A percentile compares a stretch with the other conserved stretches of the same genome.
phyloP scores from a whole-genome alignment of 495 filamentous ascomycete species.

The Haplographium delicatum region DNA sequence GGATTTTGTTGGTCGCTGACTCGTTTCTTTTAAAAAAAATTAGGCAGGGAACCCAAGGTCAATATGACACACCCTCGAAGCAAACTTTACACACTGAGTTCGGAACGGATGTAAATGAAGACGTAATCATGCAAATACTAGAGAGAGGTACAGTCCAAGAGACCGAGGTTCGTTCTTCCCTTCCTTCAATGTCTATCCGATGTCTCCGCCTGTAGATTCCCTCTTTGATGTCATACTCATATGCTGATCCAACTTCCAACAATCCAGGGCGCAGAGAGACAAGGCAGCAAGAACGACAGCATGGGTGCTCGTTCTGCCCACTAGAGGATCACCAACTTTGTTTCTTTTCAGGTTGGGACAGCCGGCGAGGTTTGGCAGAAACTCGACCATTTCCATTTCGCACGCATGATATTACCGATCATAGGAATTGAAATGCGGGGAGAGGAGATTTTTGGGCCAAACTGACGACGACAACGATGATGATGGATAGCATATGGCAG shows the following conservation, averaged over 20 bases:
- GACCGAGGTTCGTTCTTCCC: conserved; percentile 48
- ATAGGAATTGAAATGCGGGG: background rate
- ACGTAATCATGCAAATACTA: conserved; percentile 73
- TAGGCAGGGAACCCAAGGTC: conserved; percentile 84
- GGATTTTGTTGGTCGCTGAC: no score
- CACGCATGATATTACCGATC: background rate
- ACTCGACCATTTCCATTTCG: background rate
- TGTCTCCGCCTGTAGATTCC: background rate
- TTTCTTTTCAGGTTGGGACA: background rate
- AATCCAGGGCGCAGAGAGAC: conserved; percentile 27
- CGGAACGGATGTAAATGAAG: conserved; percentile 70
- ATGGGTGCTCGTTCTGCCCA: conserved; percentile 39
- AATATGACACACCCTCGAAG: conserved; percentile 71
- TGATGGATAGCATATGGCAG: conserved; percentile 1
- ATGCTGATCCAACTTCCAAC: background rate
- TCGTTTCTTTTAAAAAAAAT: conserved; percentile 1
- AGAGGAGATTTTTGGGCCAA: no score
- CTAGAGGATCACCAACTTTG: conserved; percentile 17
- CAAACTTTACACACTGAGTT: conserved; percentile 77
- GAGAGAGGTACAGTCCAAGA: conserved; percentile 67
- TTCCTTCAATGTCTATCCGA: background rate
- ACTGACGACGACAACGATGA: no score
- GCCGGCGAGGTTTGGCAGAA: background rate
- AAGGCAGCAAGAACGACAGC: conserved; percentile 41
- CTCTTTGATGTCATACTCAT: background rate